Base-by-base conservation (phyloP, 768 basidiomycete species). In the Xerocomellus dryophilus region DNA sequence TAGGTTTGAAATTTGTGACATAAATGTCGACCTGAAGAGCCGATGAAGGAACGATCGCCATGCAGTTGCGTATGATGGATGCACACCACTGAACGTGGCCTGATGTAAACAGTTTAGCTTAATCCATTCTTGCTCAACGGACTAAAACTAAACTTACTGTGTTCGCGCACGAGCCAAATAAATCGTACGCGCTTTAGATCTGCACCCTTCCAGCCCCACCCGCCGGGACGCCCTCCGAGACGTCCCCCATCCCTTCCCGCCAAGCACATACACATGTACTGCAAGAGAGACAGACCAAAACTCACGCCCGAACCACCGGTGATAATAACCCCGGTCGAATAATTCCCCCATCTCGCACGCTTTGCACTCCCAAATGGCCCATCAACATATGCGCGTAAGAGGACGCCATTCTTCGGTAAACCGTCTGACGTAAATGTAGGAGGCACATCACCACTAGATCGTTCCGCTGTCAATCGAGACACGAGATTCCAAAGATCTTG, bases 11-110 rank as follows among this genome's bases (percentile, higher is more conserved):
- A 57, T 81, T 84, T 9, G 88, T 88, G 31, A 91, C 86, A 61
- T 84, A 91, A 41, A 91, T 85, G 61, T 88, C 83, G 46, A 91
- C 70, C 59, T 85, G 80, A 4, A 91, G 74, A 43, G 71, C 62
- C 47, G 73, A 61, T 8, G 68, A 40, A 5, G 80, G 75, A 27
- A 84, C 73, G 65, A 85, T 75, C 31, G 77, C 73, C 64, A 80
- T 76, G 68, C 86, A 90, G 17, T 76, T 75, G n/a, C 82, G 79
- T 34, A 91, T 66, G 45, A 80, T 73, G 8, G 82, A 74, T 3
- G 90, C 86, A 54, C 86, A 83, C 89, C 89, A 91, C 50, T 85
- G 82, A 29, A 91, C 74, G 58, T 91, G 86, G 18, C 84, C 88
- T 89, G 41, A 34, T 18, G 15, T 23, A 34, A 43, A 38, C 36